Evolutionary conservation across 2,329 filamentous ascomycete species (phyloP), one percentile per base, ranked within the genome.

Genomic region (Fusarium bactridioides): DNA sequence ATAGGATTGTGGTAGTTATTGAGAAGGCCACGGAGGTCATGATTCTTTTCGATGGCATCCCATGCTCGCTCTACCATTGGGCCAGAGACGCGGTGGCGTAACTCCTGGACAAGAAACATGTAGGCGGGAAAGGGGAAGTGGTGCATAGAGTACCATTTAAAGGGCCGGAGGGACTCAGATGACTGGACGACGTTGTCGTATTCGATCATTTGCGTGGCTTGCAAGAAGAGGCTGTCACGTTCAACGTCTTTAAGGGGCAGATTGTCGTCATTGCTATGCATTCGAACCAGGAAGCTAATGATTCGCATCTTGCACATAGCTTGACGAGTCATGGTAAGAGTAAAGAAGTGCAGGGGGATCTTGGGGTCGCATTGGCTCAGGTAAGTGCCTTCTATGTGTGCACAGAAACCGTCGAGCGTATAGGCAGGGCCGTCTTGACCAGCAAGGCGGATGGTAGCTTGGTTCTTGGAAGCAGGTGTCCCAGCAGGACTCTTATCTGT

Each of bases 71-170:
- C 88, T 59, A 87, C 87, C 65, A 88, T 82, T 3, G 86, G 84
- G n/a, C 88, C 88, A 0, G 83, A 83, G 6, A 84, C 85, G 31
- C 87, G 84, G 27, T 82, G 79, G 10, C 86, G 86, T 41, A 91
- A 81, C 74, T 90, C 88, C 54, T 85, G 86, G 18, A 89, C 83
- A 27, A 90, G 81, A 74, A 88, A 89, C 78, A 90, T 88, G 78
- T 90, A 90, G 3, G 87, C 88, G 4, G 88, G 88, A 69, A 91
- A 85, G 13, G 89, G 89, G 61, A 90, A 89, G 77, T 90, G 84
- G 74, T 89, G 86, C 71, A 85, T 83, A 0, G 87, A 88, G 75
- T 88, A 90, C 89, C 89, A 91, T 56, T 82, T 82, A 72, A 88
- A 90, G 5, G 86, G 83, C 21, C 83, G 83, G 7, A 90, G 79